Evolutionary conservation across 2,329 filamentous ascomycete species (phyloP).

Genomic region (Claviceps sp.): DNA sequence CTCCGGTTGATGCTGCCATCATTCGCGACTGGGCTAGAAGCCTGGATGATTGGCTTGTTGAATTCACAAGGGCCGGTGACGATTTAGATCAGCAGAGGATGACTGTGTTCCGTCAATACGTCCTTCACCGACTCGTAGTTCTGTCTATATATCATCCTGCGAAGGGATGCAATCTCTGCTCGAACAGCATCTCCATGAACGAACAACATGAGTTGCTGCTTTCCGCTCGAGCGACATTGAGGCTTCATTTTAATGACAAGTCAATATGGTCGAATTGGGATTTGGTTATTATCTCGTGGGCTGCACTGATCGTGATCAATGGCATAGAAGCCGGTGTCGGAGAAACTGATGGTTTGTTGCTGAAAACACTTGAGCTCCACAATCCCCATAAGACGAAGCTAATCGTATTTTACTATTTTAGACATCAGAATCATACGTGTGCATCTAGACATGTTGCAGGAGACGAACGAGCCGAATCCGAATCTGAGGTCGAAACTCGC

Average conservation of each 20-base stretch:
- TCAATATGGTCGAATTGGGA: slow-evolving; percentile 32
- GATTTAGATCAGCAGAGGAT: slow-evolving; percentile 21
- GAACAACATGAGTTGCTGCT: slow-evolving; percentile 28
- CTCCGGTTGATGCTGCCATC: slow-evolving; percentile 24
- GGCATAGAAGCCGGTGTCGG: slow-evolving; percentile 26
- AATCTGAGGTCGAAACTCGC: slow-evolving; percentile 10
- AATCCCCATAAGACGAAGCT: not conserved
- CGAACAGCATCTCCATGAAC: slow-evolving; percentile 22
- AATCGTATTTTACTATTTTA: not conserved
- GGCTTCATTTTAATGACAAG: slow-evolving; percentile 25
- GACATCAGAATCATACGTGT: slow-evolving; percentile 16
- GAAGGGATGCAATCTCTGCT: slow-evolving; percentile 22
- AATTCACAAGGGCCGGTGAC: slow-evolving; percentile 19
- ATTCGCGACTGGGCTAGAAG: slow-evolving; percentile 29
- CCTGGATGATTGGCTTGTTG: slow-evolving; percentile 27
- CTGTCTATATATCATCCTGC: slow-evolving; percentile 30
- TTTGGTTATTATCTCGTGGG: slow-evolving; percentile 30
- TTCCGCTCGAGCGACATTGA: slow-evolving; percentile 26
- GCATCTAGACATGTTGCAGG: slow-evolving; percentile 16
- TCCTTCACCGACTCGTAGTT: slow-evolving; percentile 26
- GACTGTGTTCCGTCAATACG: slow-evolving; percentile 27
- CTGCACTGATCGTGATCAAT: slow-evolving; percentile 28
- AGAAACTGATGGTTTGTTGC: slow-evolving; percentile 21
- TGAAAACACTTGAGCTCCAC: not conserved
- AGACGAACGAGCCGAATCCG: slow-evolving; percentile 16